phyloP scores from a whole-genome alignment of 768 basidiomycete genomes.

The Fomitopsis serialis region DNA sequence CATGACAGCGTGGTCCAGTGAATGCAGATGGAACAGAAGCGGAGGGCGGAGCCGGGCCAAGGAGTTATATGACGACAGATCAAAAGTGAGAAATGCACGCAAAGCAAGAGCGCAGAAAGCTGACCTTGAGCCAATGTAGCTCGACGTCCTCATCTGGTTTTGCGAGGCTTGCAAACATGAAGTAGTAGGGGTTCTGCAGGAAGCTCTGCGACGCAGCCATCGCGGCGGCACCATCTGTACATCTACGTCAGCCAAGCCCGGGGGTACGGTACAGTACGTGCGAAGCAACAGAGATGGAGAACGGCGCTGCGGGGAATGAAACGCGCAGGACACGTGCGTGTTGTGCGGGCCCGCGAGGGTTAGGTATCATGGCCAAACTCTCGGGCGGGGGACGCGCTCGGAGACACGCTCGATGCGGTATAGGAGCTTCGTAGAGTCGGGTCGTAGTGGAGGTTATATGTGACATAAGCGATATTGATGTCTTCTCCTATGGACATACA shows the following conservation, averaged over 20 bases:
- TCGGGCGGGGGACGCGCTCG: no score
- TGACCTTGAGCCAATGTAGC: conserved; percentile 78
- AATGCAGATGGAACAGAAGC: no score
- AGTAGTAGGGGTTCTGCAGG: conserved; percentile 90
- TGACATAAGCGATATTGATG: no score
- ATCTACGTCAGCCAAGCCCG: conserved; percentile 4
- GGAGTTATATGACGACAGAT: no score
- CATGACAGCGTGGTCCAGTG: not conserved
- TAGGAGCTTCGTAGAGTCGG: no score
- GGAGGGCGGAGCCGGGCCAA: not conserved
- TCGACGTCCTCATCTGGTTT: conserved; percentile 87
- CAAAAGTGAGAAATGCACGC: no score
- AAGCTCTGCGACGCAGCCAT: conserved; percentile 42
- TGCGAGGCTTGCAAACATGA: conserved; percentile 90
- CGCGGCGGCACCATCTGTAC: conserved; percentile 9
- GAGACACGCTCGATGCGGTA: no score
- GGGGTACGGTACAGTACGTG: conserved; percentile 2
- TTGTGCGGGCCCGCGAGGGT: no score
- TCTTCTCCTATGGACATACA: no score
- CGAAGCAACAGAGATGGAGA: not conserved
- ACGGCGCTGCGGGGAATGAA: not conserved
- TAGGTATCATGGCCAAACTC: no score
- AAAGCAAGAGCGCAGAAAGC: conserved; percentile 7
- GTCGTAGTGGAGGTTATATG: no score
- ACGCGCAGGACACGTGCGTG: not conserved